Evolutionary conservation across 1,139 yeast genomes (phyloP), one percentile per base, ranked within the genome.

Genomic region (Yamadazyma friedrichii): DNA sequence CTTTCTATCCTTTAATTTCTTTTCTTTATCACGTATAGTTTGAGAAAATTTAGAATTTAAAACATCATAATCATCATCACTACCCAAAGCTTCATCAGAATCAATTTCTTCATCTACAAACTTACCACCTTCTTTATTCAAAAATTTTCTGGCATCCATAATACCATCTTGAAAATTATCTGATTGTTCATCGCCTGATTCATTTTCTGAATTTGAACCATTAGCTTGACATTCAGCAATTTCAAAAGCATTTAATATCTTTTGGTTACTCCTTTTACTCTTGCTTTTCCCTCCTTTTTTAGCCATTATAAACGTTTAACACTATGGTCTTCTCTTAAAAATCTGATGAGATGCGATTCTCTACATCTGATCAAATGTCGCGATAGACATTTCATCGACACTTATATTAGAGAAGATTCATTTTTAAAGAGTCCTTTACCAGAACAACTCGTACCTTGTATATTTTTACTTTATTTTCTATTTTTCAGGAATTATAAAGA

Each of bases 21-120:
- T 75, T 28, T 55, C 58, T 47, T 69, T 70, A 56, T 82, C 88
- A 62, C 88, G 74, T 31, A 82, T 65, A 9, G 84, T 78, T 53
- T 83, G 88, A 4, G 88, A 81, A 50, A 83, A 80, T 52, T 78
- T 82, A 20, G 86, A 78, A 56, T 78, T 76, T 52, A 83, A 63
- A 12, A 82, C 76, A 59, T 84, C 91, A 51, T 70, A 79, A 41
- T 84, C 93, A 53, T 84, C 89, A 43, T 80, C 91, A 0, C 88
- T 80, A 2, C 88, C 89, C 42, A 84, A 64, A 0, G 88, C 91
- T 50, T 82, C 91, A 56, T 84, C 91, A 0, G 89, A 82, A 52
- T 83, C 88, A 31, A 82, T 64, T 45, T 84, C 91, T 54, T 84
- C 91, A 56, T 84, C 91, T 36, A 70, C 74, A 41, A 73, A 64